Conservation (phyloP, 352 stramenopile species). For the Nannochloropsis limnetica region DNA sequence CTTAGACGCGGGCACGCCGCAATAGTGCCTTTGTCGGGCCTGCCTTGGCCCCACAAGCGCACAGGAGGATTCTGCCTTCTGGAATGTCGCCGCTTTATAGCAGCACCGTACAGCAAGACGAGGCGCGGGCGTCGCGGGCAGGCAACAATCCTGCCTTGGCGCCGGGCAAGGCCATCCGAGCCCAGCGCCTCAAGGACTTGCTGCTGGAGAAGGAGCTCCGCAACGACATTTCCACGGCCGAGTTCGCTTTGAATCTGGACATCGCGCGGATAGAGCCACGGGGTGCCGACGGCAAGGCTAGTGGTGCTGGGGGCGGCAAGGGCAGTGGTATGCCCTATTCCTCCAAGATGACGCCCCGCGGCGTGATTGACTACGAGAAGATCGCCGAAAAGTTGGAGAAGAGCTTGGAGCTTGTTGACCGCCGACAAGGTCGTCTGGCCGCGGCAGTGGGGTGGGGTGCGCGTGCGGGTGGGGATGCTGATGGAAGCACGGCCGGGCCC, state of each 20-base stretch:
- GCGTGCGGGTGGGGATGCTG: constrained; percentile 32
- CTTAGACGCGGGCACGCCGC: not conserved
- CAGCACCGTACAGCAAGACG: constrained; percentile 19
- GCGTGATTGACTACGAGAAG: constrained; percentile 51
- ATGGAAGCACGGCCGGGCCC: not conserved
- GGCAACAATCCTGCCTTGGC: not conserved
- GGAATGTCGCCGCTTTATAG: not conserved
- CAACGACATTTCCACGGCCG: constrained; percentile 52
- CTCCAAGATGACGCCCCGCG: not conserved
- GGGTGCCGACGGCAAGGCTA: not conserved
- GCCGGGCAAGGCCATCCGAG: constrained; percentile 27
- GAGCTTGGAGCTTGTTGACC: constrained; percentile 44
- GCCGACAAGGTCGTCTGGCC: constrained; percentile 39
- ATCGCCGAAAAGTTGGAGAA: constrained; percentile 50
- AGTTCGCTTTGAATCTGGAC: constrained; percentile 52
- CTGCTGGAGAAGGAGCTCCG: constrained; percentile 44
- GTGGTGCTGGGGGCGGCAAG: not conserved
- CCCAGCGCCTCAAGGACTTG: constrained; percentile 37
- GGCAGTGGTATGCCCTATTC: not conserved
- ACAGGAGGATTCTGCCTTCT: not conserved
- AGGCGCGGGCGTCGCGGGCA: not conserved
- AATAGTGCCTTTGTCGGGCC: not conserved
- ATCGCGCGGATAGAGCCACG: not conserved
- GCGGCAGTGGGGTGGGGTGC: constrained; percentile 39
- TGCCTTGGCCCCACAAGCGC: not conserved